Base-by-base conservation (phyloP, 306 rosid genomes). In the Castanospermum australe region DNA sequence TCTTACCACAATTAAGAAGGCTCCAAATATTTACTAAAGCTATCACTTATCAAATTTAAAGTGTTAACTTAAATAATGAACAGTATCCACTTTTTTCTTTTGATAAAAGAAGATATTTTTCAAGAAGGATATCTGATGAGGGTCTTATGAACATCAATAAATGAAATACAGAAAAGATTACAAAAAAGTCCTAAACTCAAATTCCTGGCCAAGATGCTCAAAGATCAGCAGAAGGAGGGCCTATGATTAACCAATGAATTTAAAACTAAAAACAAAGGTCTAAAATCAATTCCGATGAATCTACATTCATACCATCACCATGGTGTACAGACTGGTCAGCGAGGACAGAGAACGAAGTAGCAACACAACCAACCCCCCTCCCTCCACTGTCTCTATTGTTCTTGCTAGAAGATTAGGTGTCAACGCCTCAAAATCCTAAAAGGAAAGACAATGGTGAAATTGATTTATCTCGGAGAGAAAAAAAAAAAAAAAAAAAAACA, bases 361-460 rank as follows among this genome's bases (percentile, higher is more conserved):
- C 87, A 95, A 86, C 78, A 95, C 48, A 65, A 95, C 52, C 82
- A 95, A n/a, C 50, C 99, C 99, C 47, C 99, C 99, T 77, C 99
- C 99, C 86, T 95, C 97, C 73, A 93, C 99, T 0, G 99, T 95
- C 86, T 95, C 99, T 77, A 95, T 91, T 0, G 99, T 90, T 83
- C 99, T 91, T 70, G 98, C 99, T 2, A 95, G 88, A 41, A 93
- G 90, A 88, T 95, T 95, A 28, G 99, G 98, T 6, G 98, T 93
- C 89, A 95, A 60, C 10, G 98, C 99, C 82, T 91, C 99, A 76
- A 92, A 95, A 83, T 95, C 99, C 99, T 95, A 81, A 65, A 72
- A 48, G 41, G 65, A 88, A 56, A 73, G 20, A 60, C 67, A 61
- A 62, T 2, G 51, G 22, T n/a, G 20, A 86, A 88, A 12, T 70